These are phyloP conservation scores for sunflower (Helianthus annuus) DNA, from an alignment of 129 eudicot species.

Conservation along the genomic window HanXRQr2.0-SUNRISE NC_035439.2:130335565-130336064, in stretches of 20 bases:
- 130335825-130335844: constrained; percentile 2
- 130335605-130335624: constrained; percentile 84
- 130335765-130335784: constrained; percentile 10
- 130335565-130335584: constrained; percentile 89
- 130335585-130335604: constrained; percentile 94
- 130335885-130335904: not conserved
- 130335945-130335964: constrained; percentile 17
- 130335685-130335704: constrained; percentile 96
- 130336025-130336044: constrained; percentile 25
- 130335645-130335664: constrained; percentile 4
- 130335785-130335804: not conserved
- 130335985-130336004: constrained; percentile 21
- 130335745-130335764: not conserved
- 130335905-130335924: constrained; percentile 10
- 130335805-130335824: constrained; percentile 15
- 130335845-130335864: not conserved
- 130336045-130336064: constrained; percentile 12
- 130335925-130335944: constrained; percentile 20
- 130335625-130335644: not conserved
- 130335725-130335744: constrained; percentile 68
- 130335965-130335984: constrained; percentile 21
- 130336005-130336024: constrained; percentile 20
- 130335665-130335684: constrained; percentile 71
- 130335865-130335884: constrained; percentile 5
- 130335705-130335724: constrained; percentile 98